phyloP scores from a whole-genome alignment of 139 green algal genomes.

The Eudorina sp. region DNA sequence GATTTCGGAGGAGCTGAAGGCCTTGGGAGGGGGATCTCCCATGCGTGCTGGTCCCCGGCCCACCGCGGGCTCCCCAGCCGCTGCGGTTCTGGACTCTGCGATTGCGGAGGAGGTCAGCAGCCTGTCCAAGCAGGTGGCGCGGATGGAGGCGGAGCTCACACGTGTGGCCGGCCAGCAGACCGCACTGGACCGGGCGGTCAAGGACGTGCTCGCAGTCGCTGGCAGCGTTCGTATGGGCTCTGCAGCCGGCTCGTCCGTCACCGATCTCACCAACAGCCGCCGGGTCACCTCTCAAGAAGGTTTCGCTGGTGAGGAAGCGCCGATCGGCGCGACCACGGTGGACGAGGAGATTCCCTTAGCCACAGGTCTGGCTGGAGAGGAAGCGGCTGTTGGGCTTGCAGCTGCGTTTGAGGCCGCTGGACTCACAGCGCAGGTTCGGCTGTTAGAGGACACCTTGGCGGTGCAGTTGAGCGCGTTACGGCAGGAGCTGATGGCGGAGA shows the following conservation, averaged over 20 bases:
- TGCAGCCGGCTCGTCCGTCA: background rate
- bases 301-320: no score
- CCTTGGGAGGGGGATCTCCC: background rate
- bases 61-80: background rate
- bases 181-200: conserved; percentile 15
- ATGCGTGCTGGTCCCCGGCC: background rate
- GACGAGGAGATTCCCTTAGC: no score
- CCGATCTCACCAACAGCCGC: background rate
- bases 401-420: background rate
- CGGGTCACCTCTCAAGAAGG: background rate
- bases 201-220: background rate
- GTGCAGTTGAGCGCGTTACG: background rate
- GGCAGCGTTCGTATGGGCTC: background rate
- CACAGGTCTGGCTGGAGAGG: no score
- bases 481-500: conserved; percentile 9
- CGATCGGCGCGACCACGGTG: no score
- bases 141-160: conserved; percentile 3
- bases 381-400: background rate
- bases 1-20: conserved; percentile 21
- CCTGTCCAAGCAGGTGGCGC: background rate
- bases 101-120: background rate
- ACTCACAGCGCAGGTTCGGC: background rate
- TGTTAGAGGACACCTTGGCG: background rate
- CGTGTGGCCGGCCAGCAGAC: background rate
- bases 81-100: background rate